Conservation (phyloP, 2,329 filamentous ascomycete species). For the Erysiphe neolycopersici region DNA sequence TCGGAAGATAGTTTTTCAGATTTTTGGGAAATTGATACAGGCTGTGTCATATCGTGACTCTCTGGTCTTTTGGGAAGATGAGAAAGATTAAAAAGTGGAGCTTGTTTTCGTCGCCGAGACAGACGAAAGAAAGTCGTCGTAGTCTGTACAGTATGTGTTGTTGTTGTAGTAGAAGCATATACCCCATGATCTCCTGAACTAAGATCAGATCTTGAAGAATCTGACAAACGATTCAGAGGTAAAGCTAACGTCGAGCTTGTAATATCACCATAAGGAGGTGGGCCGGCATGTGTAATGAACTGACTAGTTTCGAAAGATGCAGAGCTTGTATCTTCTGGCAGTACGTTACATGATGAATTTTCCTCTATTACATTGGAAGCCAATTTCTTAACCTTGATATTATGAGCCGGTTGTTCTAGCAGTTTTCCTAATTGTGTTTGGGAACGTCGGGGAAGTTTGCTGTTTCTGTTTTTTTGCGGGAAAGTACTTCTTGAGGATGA, state of each 20-base stretch:
- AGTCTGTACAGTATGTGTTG: slow-evolving; percentile 33
- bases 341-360: neutral
- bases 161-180: slow-evolving; percentile 30
- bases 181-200: slow-evolving; percentile 43
- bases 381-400: neutral
- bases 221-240: slow-evolving; percentile 40
- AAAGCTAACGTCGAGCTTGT: slow-evolving; percentile 33
- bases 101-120: slow-evolving; percentile 46
- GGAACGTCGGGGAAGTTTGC: slow-evolving; percentile 22
- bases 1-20: slow-evolving; percentile 19
- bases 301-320: neutral
- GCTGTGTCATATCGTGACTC: slow-evolving; percentile 4
- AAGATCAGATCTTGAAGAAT: slow-evolving; percentile 73
- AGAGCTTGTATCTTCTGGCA: neutral
- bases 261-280: slow-evolving; percentile 35
- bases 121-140: slow-evolving; percentile 59
- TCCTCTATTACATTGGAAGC: neutral
- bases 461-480: slow-evolving; percentile 26
- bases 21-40: slow-evolving; percentile 16
- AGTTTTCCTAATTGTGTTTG: slow-evolving; percentile 6
- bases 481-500: slow-evolving; percentile 18
- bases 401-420: neutral
- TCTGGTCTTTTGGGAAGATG: slow-evolving; percentile 51
- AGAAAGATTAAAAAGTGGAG: slow-evolving; percentile 62
- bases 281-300: slow-evolving; percentile 16